Conservation (phyloP, 495 filamentous ascomycete species). For the Parathielavia appendiculata region DNA sequence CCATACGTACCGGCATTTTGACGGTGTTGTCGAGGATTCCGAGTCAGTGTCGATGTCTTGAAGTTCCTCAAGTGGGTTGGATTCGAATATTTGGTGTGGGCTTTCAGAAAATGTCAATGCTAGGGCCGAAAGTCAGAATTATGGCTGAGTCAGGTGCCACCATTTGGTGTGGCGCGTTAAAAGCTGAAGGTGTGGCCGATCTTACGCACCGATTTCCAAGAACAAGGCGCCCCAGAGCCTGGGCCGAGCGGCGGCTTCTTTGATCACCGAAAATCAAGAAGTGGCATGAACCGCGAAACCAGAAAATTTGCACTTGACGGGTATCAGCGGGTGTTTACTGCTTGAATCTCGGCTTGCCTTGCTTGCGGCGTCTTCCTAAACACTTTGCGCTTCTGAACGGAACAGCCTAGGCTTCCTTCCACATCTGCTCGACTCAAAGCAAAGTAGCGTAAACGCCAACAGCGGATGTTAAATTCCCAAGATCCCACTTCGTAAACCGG, state of each 20-base stretch:
- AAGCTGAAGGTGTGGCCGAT: slow-evolving; percentile 16
- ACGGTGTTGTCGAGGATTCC: slow-evolving; percentile 48
- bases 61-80: slow-evolving; percentile 34
- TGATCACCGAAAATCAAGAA: slow-evolving; percentile 10
- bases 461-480: no score
- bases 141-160: slow-evolving; percentile 33
- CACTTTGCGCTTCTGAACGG: no score
- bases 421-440: no score
- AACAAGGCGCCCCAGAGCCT: slow-evolving; percentile 2
- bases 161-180: slow-evolving; percentile 7
- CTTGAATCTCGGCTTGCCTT: background rate
- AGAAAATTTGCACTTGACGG: background rate
- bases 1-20: slow-evolving; percentile 76
- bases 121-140: slow-evolving; percentile 24
- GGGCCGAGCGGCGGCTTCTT: slow-evolving; percentile 10
- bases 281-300: slow-evolving; percentile 6
- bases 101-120: slow-evolving; percentile 28
- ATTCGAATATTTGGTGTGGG: slow-evolving; percentile 41
- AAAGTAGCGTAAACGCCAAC: no score
- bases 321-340: background rate
- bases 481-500: no score
- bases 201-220: background rate
- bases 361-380: background rate
- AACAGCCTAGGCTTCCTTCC: no score
- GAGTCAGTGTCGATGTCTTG: slow-evolving; percentile 37